Base-by-base conservation (phyloP, 2,329 filamentous ascomycete species). In the Aspergillus novoparasiticus region DNA sequence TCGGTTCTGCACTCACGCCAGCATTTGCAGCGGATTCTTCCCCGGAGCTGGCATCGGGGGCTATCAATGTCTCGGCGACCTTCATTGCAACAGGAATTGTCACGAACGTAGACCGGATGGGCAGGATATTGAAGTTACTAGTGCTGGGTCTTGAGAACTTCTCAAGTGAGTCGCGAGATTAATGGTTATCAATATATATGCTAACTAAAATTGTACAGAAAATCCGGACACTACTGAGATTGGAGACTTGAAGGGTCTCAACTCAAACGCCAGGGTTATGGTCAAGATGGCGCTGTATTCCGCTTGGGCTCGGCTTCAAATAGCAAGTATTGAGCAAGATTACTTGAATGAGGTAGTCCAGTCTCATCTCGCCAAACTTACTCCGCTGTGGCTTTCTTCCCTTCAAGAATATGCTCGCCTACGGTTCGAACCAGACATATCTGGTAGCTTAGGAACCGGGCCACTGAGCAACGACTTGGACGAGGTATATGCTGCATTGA, bases 41-140 rank as follows among this genome's bases (percentile, higher is more conserved):
- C 0, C 94, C 96, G 0, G 95, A 99, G 76, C 84, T 99, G 19
- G 96, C 95, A 9, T 94, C 95, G 0, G 94, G 97, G 75, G 95
- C 96, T 19, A 92, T 99, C 67, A 96, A 96, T 72, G 95, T 99
- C 8, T 99, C 95, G 73, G 95, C 94, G n/a, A 93, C 92, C 1
- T 99, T 99, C 78, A 96, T 99, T 72, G 91, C 94, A 0, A 97
- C 94, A 0, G 95, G 95, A 16, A 98, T 99, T 60, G 95, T 99
- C 10, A 97, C 93, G 0, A 95, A 98, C 77, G 89, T 98, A 10
- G 96, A 99, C 69, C 89, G 95, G n/a, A 99, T 99, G 95, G 95
- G 95, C 26, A 90, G 95, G 61, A 99, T 99, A 59, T 85, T 99
- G 61, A 98, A 97, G 80, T 90, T 96, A 1, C 85, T 99, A 2